Evolutionary conservation across 2,329 filamentous ascomycete species (phyloP), one percentile per base, ranked within the genome.

Genomic region (Fusarium irregulare): DNA sequence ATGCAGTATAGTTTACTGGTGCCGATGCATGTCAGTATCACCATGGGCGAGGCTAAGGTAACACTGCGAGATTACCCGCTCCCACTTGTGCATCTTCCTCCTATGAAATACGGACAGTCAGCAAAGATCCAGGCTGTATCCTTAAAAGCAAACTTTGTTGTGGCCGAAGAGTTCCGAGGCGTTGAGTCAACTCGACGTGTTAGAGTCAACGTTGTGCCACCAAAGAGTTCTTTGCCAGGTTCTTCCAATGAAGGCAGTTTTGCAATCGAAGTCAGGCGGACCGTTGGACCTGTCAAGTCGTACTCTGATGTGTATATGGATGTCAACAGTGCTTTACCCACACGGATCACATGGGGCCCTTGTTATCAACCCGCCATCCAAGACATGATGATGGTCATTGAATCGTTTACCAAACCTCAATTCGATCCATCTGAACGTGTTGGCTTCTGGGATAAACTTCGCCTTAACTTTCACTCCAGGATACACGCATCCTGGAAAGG

Each of bases 301-400:
- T 99, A 96, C 78, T 98, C 96, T 0, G 92, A 98, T 76, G 94
- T 98, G 79, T 89, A 88, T 34, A 86, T 99, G 74, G 93, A 97
- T 69, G 94, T 99, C 79, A 97, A 98, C 79, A 98, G 95, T 4
- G 92, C 91, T 56, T 89, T 95, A 62, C 93, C 97, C 3, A 99
- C 96, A 1, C 90, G 93, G 46, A 95, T 99, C 56, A 98, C 95
- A 0, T 99, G 96, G 97, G 94, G 94, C 10, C 94, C 96, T 47
- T 97, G 94, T 4, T 99, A 98, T 76, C 97, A 99, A 76, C 96
- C 97, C 28, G 95, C 95, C 3, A 95, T 99, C 50, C 96, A 99
- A 79, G 97, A 99, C 77, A 97, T 98, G 92, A 99, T 99, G 96
- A 98, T 98, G 88, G 94, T 94, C 27, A 92, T 99, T 66, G 96